phyloP scores from a whole-genome alignment of 768 basidiomycete species.

The Austroboletus festivus region DNA sequence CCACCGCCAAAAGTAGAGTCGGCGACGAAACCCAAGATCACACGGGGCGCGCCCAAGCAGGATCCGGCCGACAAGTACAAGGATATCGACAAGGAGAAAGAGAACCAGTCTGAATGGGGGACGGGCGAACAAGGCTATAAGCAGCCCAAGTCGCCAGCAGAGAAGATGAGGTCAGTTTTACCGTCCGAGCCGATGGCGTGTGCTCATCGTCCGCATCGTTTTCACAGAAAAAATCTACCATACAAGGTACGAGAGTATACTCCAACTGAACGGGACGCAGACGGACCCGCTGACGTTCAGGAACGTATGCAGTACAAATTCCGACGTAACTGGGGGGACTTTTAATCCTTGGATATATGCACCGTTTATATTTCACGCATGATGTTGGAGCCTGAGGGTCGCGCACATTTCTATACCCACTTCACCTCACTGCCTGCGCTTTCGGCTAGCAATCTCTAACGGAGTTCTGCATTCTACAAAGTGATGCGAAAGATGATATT shows the following conservation, averaged over 20 bases:
- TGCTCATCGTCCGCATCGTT: conserved; percentile 4
- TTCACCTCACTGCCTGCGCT: conserved; percentile 3
- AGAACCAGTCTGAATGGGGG: conserved; percentile 66
- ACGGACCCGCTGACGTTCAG: conserved; percentile 46
- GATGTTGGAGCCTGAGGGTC: conserved; percentile 15
- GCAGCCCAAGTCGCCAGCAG: conserved; percentile 65
- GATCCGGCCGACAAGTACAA: conserved; percentile 64
- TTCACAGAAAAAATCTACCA: conserved; percentile 67
- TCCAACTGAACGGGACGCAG: conserved; percentile 15
- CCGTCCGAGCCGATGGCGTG: not conserved
- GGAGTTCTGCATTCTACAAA: not conserved
- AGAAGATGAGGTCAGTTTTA: conserved; percentile 63
- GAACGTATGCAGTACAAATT: conserved; percentile 83
- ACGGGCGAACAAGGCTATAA: conserved; percentile 67
- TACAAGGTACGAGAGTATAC: conserved; percentile 66
- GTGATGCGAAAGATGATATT: conserved; percentile 5
- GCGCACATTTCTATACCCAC: conserved; percentile 27
- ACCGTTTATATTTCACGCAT: conserved; percentile 3
- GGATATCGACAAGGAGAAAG: conserved; percentile 49
- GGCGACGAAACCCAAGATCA: conserved; percentile 47
- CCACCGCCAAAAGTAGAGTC: conserved; percentile 18
- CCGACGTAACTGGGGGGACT: conserved; percentile 84
- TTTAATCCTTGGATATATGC: conserved; percentile 39
- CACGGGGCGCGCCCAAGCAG: conserved; percentile 57
- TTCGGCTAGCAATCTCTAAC: conserved; percentile 2